Percentiles rank a stretch among this genome's conserved stretches.
phyloP scores from a whole-genome alignment of 1,139 yeast genomes.

The Pneumocystis carinii region DNA sequence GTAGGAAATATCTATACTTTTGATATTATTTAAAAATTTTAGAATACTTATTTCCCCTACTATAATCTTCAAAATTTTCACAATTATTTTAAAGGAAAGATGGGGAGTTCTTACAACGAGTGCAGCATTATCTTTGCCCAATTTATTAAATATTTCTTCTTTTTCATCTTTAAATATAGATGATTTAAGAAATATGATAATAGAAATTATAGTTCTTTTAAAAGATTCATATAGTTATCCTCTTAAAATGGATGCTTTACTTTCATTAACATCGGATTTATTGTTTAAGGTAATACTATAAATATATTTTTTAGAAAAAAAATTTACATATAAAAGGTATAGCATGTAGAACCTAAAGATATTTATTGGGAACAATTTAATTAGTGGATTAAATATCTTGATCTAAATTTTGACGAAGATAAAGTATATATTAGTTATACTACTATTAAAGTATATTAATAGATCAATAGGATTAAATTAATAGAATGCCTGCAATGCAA shows the following conservation, averaged over 20 bases:
- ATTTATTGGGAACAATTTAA: not conserved
- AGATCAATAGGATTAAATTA: conserved; percentile 13
- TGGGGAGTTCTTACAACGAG: not conserved
- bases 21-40: not conserved
- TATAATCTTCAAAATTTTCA: not conserved
- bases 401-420: not conserved
- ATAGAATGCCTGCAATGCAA: conserved; percentile 12
- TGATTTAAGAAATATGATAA: not conserved
- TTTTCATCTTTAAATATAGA: not conserved
- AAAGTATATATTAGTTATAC: not conserved
- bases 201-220: not conserved
- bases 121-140: not conserved
- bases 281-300: not conserved
- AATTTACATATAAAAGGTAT: not conserved
- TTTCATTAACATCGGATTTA: not conserved
- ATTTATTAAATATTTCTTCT: not conserved
- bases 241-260: not conserved
- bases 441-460: not conserved
- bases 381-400: not conserved
- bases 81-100: not conserved
- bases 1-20: not conserved
- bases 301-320: not conserved
- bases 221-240: not conserved
- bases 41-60: not conserved
- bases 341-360: not conserved